Evolutionary conservation across 2,329 filamentous ascomycete species (phyloP).

Genomic region (Xylariaceae sp.): DNA sequence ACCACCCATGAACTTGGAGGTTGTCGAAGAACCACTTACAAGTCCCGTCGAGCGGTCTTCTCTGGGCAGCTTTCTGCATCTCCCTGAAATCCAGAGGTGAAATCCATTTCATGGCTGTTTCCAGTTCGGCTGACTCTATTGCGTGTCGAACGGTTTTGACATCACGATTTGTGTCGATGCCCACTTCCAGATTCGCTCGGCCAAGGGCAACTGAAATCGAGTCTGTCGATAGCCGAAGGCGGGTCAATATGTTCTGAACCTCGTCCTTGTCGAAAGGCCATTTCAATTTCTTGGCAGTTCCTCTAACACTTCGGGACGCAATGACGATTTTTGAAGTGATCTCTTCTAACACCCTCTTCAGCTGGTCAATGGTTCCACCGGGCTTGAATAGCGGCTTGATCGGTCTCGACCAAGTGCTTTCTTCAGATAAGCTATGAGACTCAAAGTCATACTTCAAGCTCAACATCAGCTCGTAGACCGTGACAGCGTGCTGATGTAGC

Average conservation of each 20-base stretch:
- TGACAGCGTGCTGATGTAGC: too few species aligned
- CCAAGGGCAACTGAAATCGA: not conserved
- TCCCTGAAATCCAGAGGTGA: not conserved
- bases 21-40: conserved; percentile 2
- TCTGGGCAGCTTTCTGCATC: not conserved
- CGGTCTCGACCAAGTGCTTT: too few species aligned
- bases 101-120: not conserved
- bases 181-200: too few species aligned
- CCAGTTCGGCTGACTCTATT: not conserved
- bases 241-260: not conserved
- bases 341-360: not conserved
- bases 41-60: too few species aligned
- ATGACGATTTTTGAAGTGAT: conserved; percentile 1
- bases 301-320: not conserved
- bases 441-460: too few species aligned
- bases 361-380: not conserved
- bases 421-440: too few species aligned
- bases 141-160: not conserved
- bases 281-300: not conserved
- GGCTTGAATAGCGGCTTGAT: too few species aligned
- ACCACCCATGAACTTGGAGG: conserved; percentile 4
- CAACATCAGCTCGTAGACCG: too few species aligned
- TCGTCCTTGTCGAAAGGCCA: too few species aligned
- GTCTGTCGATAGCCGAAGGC: not conserved
- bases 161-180: not conserved